These are phyloP conservation scores for Fragilaria radians DNA, from an alignment of 108 stramenopile species.

Conservation along the genomic window DNA sequence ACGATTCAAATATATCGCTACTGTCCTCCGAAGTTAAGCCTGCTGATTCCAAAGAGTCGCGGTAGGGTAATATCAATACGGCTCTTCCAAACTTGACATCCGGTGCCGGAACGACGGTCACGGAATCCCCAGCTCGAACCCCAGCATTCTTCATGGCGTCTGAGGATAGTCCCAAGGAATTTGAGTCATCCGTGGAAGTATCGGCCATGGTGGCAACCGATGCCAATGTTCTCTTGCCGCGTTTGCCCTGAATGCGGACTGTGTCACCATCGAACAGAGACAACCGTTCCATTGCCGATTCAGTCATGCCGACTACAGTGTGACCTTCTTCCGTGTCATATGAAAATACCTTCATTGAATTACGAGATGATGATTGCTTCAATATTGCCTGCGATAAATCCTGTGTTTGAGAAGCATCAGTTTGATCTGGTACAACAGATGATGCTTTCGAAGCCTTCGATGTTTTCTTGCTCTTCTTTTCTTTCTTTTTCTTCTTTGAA, in stretches of 20 bases:
- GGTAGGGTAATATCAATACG: conserved; percentile 67
- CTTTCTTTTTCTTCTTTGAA: conserved; percentile 23
- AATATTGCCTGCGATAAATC: conserved; percentile 70
- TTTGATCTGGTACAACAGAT: background rate
- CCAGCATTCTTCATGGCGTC: conserved; percentile 86
- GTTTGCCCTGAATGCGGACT: conserved; percentile 78
- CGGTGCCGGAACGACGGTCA: conserved; percentile 63
- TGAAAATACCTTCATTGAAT: conserved; percentile 64
- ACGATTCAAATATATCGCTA: conserved; percentile 66
- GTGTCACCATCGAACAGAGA: conserved; percentile 86
- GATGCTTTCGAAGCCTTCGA: no score
- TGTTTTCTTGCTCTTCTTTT: no score
- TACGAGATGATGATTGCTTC: conserved; percentile 30
- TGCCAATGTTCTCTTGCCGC: conserved; percentile 71
- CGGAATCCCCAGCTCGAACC: conserved; percentile 77
- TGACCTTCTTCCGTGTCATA: conserved; percentile 70
- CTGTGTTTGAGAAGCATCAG: no score
- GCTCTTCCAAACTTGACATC: conserved; percentile 87
- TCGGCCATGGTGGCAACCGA: conserved; percentile 65
- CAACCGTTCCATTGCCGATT: conserved; percentile 63
- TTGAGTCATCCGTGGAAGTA: conserved; percentile 51
- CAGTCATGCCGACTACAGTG: conserved; percentile 73
- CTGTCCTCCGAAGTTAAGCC: conserved; percentile 34
- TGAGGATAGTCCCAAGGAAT: conserved; percentile 60
- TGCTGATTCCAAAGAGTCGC: conserved; percentile 52